Base-by-base conservation (phyloP, 2,329 filamentous ascomycete species). In the Penicillium sp. region DNA sequence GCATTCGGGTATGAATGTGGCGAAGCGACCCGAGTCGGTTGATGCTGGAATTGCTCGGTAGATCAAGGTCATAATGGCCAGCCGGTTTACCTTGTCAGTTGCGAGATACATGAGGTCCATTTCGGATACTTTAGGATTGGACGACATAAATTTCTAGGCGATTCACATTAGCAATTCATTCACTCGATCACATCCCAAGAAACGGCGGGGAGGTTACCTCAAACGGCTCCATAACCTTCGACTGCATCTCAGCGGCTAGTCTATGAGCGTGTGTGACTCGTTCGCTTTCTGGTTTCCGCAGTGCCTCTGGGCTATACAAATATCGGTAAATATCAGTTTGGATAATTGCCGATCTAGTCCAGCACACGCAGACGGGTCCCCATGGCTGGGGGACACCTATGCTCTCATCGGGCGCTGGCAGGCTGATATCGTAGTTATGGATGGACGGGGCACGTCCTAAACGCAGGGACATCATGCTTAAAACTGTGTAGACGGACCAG, bases 291-390 rank as follows among this genome's bases (percentile, higher is more conserved):
- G 61, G 63, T 46, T 66, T 69, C 39, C 57, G 67, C 51, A 66
- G 63, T 55, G 62, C 71, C 10, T 63, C 65, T 11, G 70, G 61
- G 55, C 74, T 64, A 60, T 87, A 88, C 2, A 85, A 68, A 4
- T 81, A 73, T 61, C 84, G 80, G 61, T 88, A 88, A 5, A 85
- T 79, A 14, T 81, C 75, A 14, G 84, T 82, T 59, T 86, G 81
- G 10, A 88, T 76, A 24, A 78, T 78, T 9, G 82, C 80, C 7
- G 83, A 76, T 26, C 75, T 75, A 39, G 86, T 78, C 83, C 84
- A 87, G 35, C 80, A 70, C 11, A 74, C 69, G 26, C 83, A 80
- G 24, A 85, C 71, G 8, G 71, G 67, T 5, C 76, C 77, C 70
- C 81, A 82, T 4, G 71, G 61, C 11, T 70, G 43, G 18, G 51